phyloP scores from a whole-genome alignment of 176 grass and related monocot species.

The Thalia dealbata region DNA sequence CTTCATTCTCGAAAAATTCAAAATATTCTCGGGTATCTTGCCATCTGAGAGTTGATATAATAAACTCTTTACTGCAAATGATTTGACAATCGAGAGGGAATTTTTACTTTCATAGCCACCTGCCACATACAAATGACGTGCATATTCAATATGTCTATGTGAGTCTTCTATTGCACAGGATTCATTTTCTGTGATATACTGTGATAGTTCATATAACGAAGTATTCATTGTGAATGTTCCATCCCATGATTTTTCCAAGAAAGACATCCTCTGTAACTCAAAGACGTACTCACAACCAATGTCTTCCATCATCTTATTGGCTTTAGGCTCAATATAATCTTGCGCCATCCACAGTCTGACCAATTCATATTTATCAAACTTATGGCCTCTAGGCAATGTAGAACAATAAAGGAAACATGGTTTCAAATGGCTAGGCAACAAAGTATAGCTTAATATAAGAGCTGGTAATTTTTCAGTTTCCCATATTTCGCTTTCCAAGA shows the following conservation, averaged over 20 bases:
- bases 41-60: background rate
- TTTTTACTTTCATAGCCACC: background rate
- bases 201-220: background rate
- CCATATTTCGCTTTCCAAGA: constrained; percentile 9
- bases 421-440: constrained; percentile 7
- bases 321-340: background rate
- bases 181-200: background rate
- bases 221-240: constrained; percentile 4
- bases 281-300: background rate
- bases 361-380: constrained; percentile 7
- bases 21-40: background rate
- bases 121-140: background rate
- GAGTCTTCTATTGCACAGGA: background rate
- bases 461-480: background rate
- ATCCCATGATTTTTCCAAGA: constrained; percentile 5
- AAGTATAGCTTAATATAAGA: constrained; percentile 9
- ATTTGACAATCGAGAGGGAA: too few relatives aligned
- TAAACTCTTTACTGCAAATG: background rate
- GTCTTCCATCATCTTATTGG: background rate
- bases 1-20: background rate
- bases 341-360: constrained; percentile 15
- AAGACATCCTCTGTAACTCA: constrained; percentile 3
- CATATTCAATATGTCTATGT: background rate
- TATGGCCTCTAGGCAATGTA: background rate
- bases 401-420: constrained; percentile 15